These are phyloP conservation scores for Xylaria sp. DNA, from an alignment of 2,329 filamentous ascomycete species.

Conservation along the genomic window DNA sequence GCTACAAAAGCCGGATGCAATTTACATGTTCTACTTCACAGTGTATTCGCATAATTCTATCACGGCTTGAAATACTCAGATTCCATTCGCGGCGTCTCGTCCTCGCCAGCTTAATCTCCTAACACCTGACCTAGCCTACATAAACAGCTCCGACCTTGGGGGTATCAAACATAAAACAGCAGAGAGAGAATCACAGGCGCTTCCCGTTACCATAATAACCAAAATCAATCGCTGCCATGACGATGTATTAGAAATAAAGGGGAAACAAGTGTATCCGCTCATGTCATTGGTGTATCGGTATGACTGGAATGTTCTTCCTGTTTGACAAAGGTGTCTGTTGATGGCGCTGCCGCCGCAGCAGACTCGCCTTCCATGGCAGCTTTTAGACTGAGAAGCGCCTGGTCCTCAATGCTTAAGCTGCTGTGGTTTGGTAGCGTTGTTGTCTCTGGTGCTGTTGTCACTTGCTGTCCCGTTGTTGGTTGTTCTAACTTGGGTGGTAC, in stretches of 20 bases:
- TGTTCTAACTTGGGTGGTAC: slow-evolving; percentile 17
- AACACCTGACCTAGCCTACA: slow-evolving; percentile 11
- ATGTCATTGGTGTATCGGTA: slow-evolving; percentile 10
- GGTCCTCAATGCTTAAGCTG: slow-evolving; percentile 45
- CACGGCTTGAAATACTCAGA: slow-evolving; percentile 11
- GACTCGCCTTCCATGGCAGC: slow-evolving; percentile 43
- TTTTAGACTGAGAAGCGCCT: slow-evolving; percentile 44
- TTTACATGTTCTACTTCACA: not conserved
- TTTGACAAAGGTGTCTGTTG: slow-evolving; percentile 32
- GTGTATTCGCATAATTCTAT: slow-evolving; percentile 34
- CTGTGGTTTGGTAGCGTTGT: slow-evolving; percentile 34
- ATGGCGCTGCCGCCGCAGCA: slow-evolving; percentile 28
- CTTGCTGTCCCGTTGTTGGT: slow-evolving; percentile 27
- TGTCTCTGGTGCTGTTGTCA: slow-evolving; percentile 11
- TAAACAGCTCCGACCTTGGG: slow-evolving; percentile 34
- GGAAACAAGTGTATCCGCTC: slow-evolving; percentile 3
- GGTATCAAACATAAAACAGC: slow-evolving; percentile 36
- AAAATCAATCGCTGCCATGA: not conserved
- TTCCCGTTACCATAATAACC: not conserved
- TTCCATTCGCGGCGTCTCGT: slow-evolving; percentile 22
- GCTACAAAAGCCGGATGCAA: not conserved
- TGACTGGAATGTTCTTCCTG: slow-evolving; percentile 28
- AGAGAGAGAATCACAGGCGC: slow-evolving; percentile 9
- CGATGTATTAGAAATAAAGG: not conserved
- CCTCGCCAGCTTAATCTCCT: slow-evolving; percentile 29